Evolutionary conservation across 441 rosid species (phyloP), one percentile per base, ranked within the genome.

Genomic region (Pelargonium myrrhifolium): DNA sequence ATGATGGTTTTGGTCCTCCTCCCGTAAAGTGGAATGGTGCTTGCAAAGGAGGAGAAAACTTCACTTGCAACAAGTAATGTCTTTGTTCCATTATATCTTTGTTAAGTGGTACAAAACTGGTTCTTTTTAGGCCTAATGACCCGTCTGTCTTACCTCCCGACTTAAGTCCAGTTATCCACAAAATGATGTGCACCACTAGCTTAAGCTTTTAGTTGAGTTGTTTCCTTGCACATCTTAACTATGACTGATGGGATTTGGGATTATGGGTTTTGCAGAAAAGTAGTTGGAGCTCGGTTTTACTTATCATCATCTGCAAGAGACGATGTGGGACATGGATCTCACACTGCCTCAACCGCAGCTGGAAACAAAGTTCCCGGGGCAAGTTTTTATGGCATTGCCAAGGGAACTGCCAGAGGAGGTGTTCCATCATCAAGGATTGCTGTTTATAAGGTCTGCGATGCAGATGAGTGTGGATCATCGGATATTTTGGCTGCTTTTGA

Each of bases 1-100:
- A 78, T 62, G 8, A 71, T 61, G 93, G 87, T 0, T 83, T 82
- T 68, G 78, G 86, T 64, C 84, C 84, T 68, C 70, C 84, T 26
- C 89, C 89, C 0, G 72, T 71, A 58, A 86, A 79, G 70, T 83
- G 90, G 93, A 84, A 83, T 75, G 93, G 89, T 6, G 66, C 40
- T 20, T 82, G 89, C 45, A 47, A 68, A 0, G 87, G 86, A 0
- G 86, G 85, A 39, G 1, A 12, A 47, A 77, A 87, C 70, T 84
- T 87, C 81, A 76, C 84, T 11, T 79, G 85, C 81, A 85, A 78
- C 82, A 87, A 84, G 90, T 86, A 80, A 66, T 63, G 0, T 43
- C n/a, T 11, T 37, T 20, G 0, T 12, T 26, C n/a, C n/a, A 65
- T 65, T 39, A 9, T 15, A 9, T 60, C 1, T 4, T 22, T 37